A percentile compares a stretch with the other conserved stretches of the same genome.
These are phyloP conservation scores for Exophiala mesophila DNA, from an alignment of 2,329 filamentous ascomycete species.

Conservation along the genomic window DNA sequence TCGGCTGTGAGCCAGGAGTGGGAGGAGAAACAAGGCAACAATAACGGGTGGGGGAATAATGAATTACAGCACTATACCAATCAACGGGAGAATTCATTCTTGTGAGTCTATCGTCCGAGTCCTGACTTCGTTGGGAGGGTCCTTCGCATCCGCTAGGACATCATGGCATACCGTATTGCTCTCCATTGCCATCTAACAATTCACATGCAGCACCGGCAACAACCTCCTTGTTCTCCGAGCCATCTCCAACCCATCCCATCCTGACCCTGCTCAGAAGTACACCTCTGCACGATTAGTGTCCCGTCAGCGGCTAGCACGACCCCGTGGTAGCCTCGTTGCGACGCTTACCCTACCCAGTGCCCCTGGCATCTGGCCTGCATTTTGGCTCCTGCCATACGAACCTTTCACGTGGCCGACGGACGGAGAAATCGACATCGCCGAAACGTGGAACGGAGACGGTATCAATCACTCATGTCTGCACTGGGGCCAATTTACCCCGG, in stretches of 20 bases:
- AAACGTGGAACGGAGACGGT: constrained; percentile 26
- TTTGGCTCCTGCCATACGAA: constrained; percentile 26
- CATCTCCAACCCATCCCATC: constrained; percentile 14
- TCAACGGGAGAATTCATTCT: constrained; percentile 20
- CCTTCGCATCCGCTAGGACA: too few relatives aligned
- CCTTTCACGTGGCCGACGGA: constrained; percentile 26
- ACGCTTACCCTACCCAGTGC: constrained; percentile 23
- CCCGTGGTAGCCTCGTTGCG: constrained; percentile 22
- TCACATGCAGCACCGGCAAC: constrained; percentile 20
- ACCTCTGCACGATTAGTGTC: constrained; percentile 26
- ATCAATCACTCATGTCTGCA: constrained; percentile 26
- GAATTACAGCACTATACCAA: constrained; percentile 25
- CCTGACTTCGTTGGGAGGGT: too few relatives aligned
- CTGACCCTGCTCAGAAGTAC: constrained; percentile 21
- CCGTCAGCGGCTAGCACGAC: constrained; percentile 19
- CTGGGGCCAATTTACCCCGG: constrained; percentile 24
- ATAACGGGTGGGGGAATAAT: constrained; percentile 27
- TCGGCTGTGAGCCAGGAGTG: constrained; percentile 18
- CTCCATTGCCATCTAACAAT: too few relatives aligned
- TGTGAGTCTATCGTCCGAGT: too few relatives aligned
- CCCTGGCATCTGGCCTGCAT: constrained; percentile 25
- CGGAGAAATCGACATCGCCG: constrained; percentile 27
- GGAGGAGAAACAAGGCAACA: constrained; percentile 26
- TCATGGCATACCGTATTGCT: too few relatives aligned
- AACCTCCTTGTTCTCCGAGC: constrained; percentile 24